A percentile compares a stretch with the other conserved stretches of the same genome.
These are phyloP conservation scores for Picea glauca DNA, from an alignment of 75 land plant species.

Conservation along the genomic window DNA sequence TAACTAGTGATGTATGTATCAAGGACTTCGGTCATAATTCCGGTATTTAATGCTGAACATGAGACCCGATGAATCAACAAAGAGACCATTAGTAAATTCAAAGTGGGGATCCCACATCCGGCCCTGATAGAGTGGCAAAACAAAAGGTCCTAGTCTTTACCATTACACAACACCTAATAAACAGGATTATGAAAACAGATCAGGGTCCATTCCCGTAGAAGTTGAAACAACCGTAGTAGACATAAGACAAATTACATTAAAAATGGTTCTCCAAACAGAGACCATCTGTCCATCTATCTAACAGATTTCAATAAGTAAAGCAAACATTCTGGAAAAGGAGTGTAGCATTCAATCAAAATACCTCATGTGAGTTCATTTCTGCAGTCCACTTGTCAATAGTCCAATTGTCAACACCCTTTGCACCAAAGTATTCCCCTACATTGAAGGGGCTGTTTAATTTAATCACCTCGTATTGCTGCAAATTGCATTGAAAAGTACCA, in stretches of 20 bases:
- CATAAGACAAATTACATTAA: background rate
- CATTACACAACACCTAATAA: background rate
- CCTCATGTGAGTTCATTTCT: conserved; percentile 50
- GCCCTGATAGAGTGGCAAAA: background rate
- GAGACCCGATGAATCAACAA: background rate
- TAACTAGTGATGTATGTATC: background rate
- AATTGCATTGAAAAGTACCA: background rate
- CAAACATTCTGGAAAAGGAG: background rate
- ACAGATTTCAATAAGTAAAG: too few relatives aligned
- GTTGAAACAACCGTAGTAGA: background rate
- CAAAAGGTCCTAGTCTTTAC: background rate
- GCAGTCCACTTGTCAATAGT: conserved; percentile 43
- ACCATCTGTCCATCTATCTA: too few relatives aligned
- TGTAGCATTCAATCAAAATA: conserved; percentile 8
- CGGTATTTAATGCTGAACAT: background rate
- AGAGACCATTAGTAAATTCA: background rate
- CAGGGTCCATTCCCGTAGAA: background rate
- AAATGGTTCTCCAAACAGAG: too few relatives aligned
- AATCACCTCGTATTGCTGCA: conserved; percentile 76
- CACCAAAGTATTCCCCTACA: conserved; percentile 65
- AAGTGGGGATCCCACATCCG: background rate
- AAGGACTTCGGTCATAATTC: background rate
- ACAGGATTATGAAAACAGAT: background rate
- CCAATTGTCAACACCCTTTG: conserved; percentile 73
- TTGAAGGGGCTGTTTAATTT: conserved; percentile 45